A percentile compares a stretch with the other conserved stretches of the same genome.
phyloP scores from a whole-genome alignment of 495 filamentous ascomycete species.

The Lasiosphaeris hirsuta region DNA sequence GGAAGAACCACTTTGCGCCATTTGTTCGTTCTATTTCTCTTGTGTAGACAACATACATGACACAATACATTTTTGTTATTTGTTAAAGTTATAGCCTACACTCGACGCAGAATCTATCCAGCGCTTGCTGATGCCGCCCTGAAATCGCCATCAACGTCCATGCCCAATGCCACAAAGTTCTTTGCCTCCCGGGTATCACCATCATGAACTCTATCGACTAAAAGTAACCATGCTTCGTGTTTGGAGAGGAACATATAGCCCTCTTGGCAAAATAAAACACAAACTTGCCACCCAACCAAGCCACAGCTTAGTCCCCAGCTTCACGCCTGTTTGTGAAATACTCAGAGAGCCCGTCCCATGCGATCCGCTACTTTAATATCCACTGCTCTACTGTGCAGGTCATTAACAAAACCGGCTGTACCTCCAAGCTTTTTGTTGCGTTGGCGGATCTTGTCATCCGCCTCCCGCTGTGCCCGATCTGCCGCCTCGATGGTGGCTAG shows the following conservation, averaged over 20 bases:
- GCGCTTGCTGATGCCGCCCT: too few species aligned
- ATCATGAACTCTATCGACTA: not conserved
- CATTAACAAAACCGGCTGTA: slow-evolving; percentile 59
- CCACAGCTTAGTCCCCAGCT: not conserved
- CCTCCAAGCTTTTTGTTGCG: slow-evolving; percentile 57
- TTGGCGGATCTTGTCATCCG: slow-evolving; percentile 58
- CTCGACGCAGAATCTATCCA: too few species aligned
- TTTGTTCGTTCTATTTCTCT: not conserved
- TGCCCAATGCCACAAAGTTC: too few species aligned
- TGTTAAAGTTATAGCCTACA: too few species aligned
- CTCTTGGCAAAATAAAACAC: too few species aligned
- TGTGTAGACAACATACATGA: too few species aligned
- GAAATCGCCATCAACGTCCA: too few species aligned
- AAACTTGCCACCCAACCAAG: too few species aligned
- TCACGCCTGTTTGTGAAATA: not conserved
- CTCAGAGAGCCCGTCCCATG: slow-evolving; percentile 17
- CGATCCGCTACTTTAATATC: slow-evolving; percentile 52
- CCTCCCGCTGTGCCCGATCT: slow-evolving; percentile 61
- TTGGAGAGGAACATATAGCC: too few species aligned
- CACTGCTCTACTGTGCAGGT: slow-evolving; percentile 56
- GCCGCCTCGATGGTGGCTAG: slow-evolving; percentile 62
- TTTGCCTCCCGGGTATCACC: not conserved
- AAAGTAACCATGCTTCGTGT: not conserved
- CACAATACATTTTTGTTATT: too few species aligned
- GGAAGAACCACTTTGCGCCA: not conserved